Evolutionary conservation across 2,329 filamentous ascomycete genomes (phyloP), one percentile per base, ranked within the genome.

Genomic region (Pseudogymnoascus sp.): DNA sequence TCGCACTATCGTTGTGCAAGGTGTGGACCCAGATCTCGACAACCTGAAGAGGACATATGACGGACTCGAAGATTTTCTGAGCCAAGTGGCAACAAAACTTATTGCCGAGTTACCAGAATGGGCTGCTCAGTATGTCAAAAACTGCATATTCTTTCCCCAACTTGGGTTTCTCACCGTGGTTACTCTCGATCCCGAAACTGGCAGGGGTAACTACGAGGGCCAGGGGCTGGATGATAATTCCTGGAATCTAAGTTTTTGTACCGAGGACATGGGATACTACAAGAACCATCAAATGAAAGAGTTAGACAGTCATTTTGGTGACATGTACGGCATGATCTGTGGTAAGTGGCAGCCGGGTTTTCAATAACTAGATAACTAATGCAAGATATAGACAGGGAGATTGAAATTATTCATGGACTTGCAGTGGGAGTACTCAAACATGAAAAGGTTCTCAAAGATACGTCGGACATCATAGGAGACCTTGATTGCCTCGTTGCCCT

Each of bases 121-220:
- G 79, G 79, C 80, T 16, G 73, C 73, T 26, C 72, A 75, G 31
- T 79, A 82, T 64, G 75, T 87, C 12, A 78, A 81, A 35, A 92
- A 92, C 62, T 95, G 95, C 65, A 88, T 94, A 16, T 96, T 94
- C 72, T 89, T 96, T 65, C 93, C 92, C 0, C 92, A 96, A 69
- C 83, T 97, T 38, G 94, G 94, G 0, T 99, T 97, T 71, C 82
- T 97, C 38, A 89, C 92, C 2, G 86, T 88, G 0, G 86, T 96
- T 14, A 81, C 82, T 1, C 74, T 87, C 3, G 83, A 91, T 67
- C 76, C 79, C 12, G 72, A 78, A 1, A 85, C 81, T 1, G 84
- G 84, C 0, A 76, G 80, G 55, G 82, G 83, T 0, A 77, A 83
- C 10, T 92, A 88, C 67, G 80, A 85, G 67, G 90, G 90, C 0